Conservation (phyloP, 2,329 filamentous ascomycete species). For the Verticillium zaregamsianum region DNA sequence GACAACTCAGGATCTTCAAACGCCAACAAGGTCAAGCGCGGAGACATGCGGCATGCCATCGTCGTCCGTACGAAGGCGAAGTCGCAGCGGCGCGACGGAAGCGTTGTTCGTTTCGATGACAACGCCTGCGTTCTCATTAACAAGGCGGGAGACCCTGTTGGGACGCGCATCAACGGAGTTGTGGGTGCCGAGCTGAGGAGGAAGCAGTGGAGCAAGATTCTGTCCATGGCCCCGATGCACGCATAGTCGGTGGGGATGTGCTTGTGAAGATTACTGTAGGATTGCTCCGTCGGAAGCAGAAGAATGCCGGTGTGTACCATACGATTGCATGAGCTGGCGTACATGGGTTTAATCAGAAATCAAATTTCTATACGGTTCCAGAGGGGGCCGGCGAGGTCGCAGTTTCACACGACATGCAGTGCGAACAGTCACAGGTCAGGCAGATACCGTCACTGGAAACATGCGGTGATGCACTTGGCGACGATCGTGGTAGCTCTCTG, state of each 20-base stretch:
- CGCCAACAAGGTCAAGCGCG: slow-evolving; percentile 90
- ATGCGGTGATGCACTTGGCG: too few species aligned
- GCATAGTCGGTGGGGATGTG: slow-evolving; percentile 30
- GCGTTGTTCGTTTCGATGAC: slow-evolving; percentile 89
- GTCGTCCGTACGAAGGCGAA: slow-evolving; percentile 90
- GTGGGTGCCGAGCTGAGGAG: slow-evolving; percentile 85
- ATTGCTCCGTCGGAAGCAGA: neutral
- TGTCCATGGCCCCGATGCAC: slow-evolving; percentile 81
- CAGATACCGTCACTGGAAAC: too few species aligned
- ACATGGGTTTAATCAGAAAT: slow-evolving; percentile 9
- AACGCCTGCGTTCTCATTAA: slow-evolving; percentile 97
- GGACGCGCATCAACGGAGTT: slow-evolving; percentile 85
- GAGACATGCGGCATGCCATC: slow-evolving; percentile 93
- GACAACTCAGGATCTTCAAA: slow-evolving; percentile 67
- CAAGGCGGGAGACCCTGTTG: slow-evolving; percentile 93
- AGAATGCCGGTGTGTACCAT: slow-evolving; percentile 5
- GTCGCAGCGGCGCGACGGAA: slow-evolving; percentile 81
- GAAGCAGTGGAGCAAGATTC: slow-evolving; percentile 97
- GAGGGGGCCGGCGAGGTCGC: too few species aligned
- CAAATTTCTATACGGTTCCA: neutral
- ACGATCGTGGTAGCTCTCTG: too few species aligned
- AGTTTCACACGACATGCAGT: too few species aligned
- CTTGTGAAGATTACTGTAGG: slow-evolving; percentile 4
- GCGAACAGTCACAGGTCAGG: too few species aligned
- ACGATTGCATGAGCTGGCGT: slow-evolving; percentile 8